A percentile compares a stretch with the other conserved stretches of the same genome.
These are phyloP conservation scores for Diplodia sapinea DNA, from an alignment of 2,329 filamentous ascomycete genomes.

Conservation along the genomic window DNA sequence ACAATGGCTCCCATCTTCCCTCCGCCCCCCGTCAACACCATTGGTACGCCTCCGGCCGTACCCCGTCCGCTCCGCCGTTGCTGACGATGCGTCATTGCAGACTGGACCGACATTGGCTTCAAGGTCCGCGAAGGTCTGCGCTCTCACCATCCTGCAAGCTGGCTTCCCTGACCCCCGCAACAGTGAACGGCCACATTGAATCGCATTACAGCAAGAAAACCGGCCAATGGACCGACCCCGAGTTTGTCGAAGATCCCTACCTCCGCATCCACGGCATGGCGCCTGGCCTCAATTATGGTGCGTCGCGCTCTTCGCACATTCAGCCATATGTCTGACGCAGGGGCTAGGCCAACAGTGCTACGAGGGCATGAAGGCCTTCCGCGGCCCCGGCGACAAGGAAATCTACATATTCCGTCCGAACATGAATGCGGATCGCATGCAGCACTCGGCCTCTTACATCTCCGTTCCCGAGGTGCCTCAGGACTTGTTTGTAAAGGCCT, in stretches of 20 bases:
- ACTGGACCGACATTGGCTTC: slow-evolving; percentile 95
- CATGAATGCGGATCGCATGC: slow-evolving; percentile 83
- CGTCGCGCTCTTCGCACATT: neutral
- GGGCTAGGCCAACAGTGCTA: slow-evolving; percentile 82
- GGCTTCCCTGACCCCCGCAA: slow-evolving; percentile 19
- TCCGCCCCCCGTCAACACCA: slow-evolving; percentile 76
- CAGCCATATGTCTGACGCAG: slow-evolving; percentile 19
- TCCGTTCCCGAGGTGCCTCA: slow-evolving; percentile 82
- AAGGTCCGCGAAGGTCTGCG: slow-evolving; percentile 80
- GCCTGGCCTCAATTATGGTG: slow-evolving; percentile 86
- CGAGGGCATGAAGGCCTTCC: slow-evolving; percentile 98
- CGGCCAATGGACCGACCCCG: slow-evolving; percentile 76
- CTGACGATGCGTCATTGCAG: slow-evolving; percentile 48
- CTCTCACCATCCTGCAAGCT: neutral
- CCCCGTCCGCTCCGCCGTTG: slow-evolving; percentile 4
- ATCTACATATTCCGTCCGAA: slow-evolving; percentile 89
- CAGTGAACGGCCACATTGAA: slow-evolving; percentile 94
- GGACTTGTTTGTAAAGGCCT: slow-evolving; percentile 75
- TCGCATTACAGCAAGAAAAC: slow-evolving; percentile 78
- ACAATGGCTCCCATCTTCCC: slow-evolving; percentile 62
- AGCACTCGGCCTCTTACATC: slow-evolving; percentile 81
- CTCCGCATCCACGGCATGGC: slow-evolving; percentile 94
- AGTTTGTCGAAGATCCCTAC: slow-evolving; percentile 82
- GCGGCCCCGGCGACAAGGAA: slow-evolving; percentile 67
- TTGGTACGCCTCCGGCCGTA: slow-evolving; percentile 55